Base-by-base conservation (phyloP, 139 green algal species). In the Haematococcus sp. region DNA sequence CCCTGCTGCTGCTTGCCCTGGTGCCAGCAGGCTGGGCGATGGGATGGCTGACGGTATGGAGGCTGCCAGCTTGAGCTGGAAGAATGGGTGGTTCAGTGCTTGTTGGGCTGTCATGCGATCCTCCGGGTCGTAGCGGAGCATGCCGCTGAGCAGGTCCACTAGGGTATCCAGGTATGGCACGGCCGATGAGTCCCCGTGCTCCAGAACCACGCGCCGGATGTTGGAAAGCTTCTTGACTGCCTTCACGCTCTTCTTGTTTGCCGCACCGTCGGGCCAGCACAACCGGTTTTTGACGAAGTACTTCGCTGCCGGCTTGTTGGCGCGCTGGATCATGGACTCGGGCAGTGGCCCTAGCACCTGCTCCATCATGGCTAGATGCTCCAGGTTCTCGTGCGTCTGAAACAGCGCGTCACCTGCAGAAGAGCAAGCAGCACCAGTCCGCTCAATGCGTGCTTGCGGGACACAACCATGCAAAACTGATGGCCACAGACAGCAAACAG, bases 311-410 rank as follows among this genome's bases (percentile, higher is more conserved):
- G 67, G 22, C 44, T 68, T 81, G 56, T 69, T 74, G 0, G 84
- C 81, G 15, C 73, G 51, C 11, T 35, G 28, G 1, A 67, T 70
- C 81, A 94, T 84, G 23, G 30, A 15, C 1, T 54, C 30, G 0
- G 92, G 93, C 7, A 97, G 85, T 4, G 80, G 66, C 1, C 91
- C 94, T 61, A 98, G 74, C 59, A 95, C 88, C n/a, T 72, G 56
- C 84, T 98, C 86, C 94, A 99, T 99, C 95, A 99, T 99, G 2
- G 92, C 96, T 51, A 99, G 80, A 84, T 99, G 96, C 83, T 99
- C 96, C 75, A 98, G 73, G 86, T 99, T 97, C 51, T 99, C 94
- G 78, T 98, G 95, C 43, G 96, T 99, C 80, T 97, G 77, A 73
- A 97, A 98, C n/a, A 98, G 80, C 19, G 93, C 93, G 33, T 95